Evolutionary conservation across 1,284 basidiomycete genomes (phyloP), one percentile per base, ranked within the genome.

Genomic region (Tranzscheliella williamsii): DNA sequence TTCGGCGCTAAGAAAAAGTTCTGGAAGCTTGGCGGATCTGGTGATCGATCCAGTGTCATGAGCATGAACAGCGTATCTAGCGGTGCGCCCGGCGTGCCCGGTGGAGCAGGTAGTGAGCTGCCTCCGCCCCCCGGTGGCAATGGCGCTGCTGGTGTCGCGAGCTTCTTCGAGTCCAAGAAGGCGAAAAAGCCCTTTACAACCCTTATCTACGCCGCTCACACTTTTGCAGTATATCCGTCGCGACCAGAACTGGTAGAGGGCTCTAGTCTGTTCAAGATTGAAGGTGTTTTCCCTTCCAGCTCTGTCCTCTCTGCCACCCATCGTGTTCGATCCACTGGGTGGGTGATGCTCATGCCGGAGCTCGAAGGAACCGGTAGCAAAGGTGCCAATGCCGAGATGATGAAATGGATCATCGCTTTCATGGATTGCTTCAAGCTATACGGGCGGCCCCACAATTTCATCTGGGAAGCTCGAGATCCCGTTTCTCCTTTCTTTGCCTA

Each of bases 381-480:
- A 35, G 78, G 77, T 12, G 70, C 74, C 26, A 73, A 68, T 18
- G 83, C 84, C 35, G 91, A 93, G 78, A 94, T 97, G 90, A 82
- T 97, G 65, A 88, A 87, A 76, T 98, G 94, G 93, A 81, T 95
- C 42, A 85, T 92, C 50, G 91, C 67, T 23, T 72, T 75, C 23
- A 75, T 76, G 73, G 74, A 76, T 20, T 77, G 75, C 24, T 80
- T 80, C 50, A 64, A 62, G 24, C 70, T 76, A 20, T 76, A 77
- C 20, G 72, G 72, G 21, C 56, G 71, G 17, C 73, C 73, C 7
- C 56, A 61, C 9, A 47, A 42, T 12, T 70, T 75, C 36, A 49
- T 53, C 5, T 73, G 68, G 67, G 76, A 78, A 37, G 71, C 74
- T 2, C 69, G 74, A 44, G 66, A 63, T 43, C 73, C 74, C 87